Evolutionary conservation across 1,139 yeast species (phyloP).

Genomic region (Scheffersomyces illinoinensis): DNA sequence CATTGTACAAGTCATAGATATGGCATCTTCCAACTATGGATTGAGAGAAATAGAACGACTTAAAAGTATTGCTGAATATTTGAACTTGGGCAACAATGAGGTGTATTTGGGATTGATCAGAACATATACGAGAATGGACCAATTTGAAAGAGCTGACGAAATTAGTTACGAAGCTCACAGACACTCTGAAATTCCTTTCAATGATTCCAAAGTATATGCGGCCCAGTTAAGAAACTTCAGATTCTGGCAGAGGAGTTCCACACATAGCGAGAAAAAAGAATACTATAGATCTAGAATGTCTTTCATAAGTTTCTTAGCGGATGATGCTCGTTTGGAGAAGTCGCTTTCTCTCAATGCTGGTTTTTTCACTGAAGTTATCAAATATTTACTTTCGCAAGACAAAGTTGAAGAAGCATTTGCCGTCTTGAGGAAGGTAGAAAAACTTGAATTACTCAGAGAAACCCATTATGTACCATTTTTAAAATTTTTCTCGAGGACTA

Average conservation of each 20-base stretch:
- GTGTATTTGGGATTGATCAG: constrained; percentile 19
- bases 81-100: constrained; percentile 15
- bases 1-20: constrained; percentile 17
- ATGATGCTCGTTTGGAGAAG: neutral
- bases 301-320: neutral
- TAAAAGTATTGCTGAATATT: constrained; percentile 17
- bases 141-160: constrained; percentile 34
- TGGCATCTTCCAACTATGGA: constrained; percentile 24
- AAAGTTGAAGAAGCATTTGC: constrained; percentile 17
- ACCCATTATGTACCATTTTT: constrained; percentile 33
- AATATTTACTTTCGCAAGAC: constrained; percentile 17
- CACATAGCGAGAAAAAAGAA: neutral
- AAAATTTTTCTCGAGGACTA: constrained; percentile 20
- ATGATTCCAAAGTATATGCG: constrained; percentile 26
- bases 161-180: constrained; percentile 31
- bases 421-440: constrained; percentile 15
- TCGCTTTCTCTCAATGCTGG: constrained; percentile 7
- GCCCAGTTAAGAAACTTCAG: constrained; percentile 34
- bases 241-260: constrained; percentile 23
- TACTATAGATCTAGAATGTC: neutral
- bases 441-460: constrained; percentile 19
- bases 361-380: constrained; percentile 28
- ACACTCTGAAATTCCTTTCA: constrained; percentile 29
- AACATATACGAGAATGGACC: constrained; percentile 32
- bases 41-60: constrained; percentile 24